Evolutionary conservation across 2,329 filamentous ascomycete species (phyloP).

Genomic region (Colletotrichum liriopes): DNA sequence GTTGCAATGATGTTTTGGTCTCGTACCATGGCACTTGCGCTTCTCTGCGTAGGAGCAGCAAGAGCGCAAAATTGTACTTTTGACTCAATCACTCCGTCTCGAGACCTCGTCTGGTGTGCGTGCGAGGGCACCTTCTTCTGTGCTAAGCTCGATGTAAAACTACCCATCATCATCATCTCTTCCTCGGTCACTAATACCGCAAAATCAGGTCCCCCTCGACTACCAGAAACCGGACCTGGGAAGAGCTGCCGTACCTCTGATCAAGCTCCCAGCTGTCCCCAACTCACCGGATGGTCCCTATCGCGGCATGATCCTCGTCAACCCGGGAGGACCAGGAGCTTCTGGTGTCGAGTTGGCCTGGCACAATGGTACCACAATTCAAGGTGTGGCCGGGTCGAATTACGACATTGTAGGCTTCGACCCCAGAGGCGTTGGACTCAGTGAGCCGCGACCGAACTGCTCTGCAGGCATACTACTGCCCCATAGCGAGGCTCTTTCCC

Average conservation of each 20-base stretch:
- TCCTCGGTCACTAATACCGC: not conserved
- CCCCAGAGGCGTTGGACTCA: conserved; percentile 58
- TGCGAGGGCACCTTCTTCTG: conserved; percentile 58
- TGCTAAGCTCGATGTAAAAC: conserved; percentile 52
- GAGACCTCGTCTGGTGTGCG: conserved; percentile 46
- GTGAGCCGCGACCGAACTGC: conserved; percentile 57
- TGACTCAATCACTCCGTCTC: conserved; percentile 35
- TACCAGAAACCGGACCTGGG: conserved; percentile 51
- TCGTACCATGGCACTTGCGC: not conserved
- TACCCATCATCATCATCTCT: too few species aligned
- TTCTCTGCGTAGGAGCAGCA: not conserved
- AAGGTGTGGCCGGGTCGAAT: conserved; percentile 43
- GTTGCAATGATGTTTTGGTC: not conserved
- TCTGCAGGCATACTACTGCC: conserved; percentile 43
- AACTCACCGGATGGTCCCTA: conserved; percentile 54
- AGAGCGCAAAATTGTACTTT: conserved; percentile 47
- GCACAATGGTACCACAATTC: conserved; percentile 48
- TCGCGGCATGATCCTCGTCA: conserved; percentile 59
- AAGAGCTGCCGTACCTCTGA: conserved; percentile 56
- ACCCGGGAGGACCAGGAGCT: conserved; percentile 62
- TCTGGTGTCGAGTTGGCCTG: conserved; percentile 55
- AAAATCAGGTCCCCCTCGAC: conserved; percentile 56
- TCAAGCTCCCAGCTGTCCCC: conserved; percentile 56
- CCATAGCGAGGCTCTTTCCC: not conserved
- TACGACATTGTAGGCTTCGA: conserved; percentile 62